Evolutionary conservation across 441 rosid species (phyloP).

Genomic region (Rhodomyrtus psidioides): DNA sequence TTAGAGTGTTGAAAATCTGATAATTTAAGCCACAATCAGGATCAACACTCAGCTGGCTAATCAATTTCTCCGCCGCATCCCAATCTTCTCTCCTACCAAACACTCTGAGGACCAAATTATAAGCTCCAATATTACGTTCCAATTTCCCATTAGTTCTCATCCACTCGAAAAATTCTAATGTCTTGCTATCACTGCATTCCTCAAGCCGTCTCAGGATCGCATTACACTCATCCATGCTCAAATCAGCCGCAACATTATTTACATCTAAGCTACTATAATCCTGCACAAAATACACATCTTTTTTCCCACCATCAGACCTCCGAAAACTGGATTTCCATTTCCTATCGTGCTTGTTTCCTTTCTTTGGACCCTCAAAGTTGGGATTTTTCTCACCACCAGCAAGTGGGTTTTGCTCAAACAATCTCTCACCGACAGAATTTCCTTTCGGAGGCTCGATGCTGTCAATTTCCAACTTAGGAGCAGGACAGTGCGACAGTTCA

Average conservation of each 20-base stretch:
- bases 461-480: constrained; percentile 18
- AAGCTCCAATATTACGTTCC: constrained; percentile 50
- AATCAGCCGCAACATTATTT: constrained; percentile 30
- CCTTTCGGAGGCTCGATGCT: constrained; percentile 1
- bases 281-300: constrained; percentile 24
- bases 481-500: constrained; percentile 13
- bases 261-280: constrained; percentile 45
- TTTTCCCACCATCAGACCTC: constrained; percentile 20
- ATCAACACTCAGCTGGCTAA: constrained; percentile 27
- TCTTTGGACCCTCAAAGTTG: constrained; percentile 10
- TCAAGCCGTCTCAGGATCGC: constrained; percentile 57
- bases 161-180: constrained; percentile 70
- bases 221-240: constrained; percentile 53
- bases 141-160: constrained; percentile 63
- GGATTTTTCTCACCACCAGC: constrained; percentile 3
- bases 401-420: constrained; percentile 10
- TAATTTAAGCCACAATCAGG: constrained; percentile 29
- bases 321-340: constrained; percentile 22
- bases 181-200: constrained; percentile 41
- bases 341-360: constrained; percentile 21
- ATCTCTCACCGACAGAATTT: constrained; percentile 11
- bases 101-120: constrained; percentile 63
- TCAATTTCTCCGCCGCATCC: constrained; percentile 48
- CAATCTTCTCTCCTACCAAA: constrained; percentile 66
- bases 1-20: constrained; percentile 66